Conservation (phyloP, 345 rosid genomes). For the Angophora floribunda region DNA sequence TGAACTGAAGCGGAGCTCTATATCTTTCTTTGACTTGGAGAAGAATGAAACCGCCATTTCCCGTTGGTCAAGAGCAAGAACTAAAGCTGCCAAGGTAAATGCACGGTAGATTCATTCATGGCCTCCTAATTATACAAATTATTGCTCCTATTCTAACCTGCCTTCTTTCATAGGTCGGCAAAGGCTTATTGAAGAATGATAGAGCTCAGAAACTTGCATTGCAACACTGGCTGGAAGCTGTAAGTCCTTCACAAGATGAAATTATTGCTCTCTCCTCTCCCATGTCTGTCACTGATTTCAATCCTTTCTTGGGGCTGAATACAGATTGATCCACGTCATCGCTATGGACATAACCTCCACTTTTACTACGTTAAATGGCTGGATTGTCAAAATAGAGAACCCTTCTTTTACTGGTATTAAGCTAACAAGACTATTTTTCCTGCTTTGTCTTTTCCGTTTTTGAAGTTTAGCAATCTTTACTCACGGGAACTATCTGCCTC, state of each 20-base stretch:
- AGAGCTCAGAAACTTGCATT: slow-evolving; percentile 74
- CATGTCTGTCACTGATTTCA: slow-evolving; percentile 1
- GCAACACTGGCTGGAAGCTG: slow-evolving; percentile 99
- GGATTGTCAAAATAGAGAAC: slow-evolving; percentile 79
- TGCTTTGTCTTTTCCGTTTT: not conserved
- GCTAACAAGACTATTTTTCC: not conserved
- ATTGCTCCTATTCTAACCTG: not conserved
- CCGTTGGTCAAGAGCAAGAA: slow-evolving; percentile 96
- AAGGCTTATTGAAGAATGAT: slow-evolving; percentile 86
- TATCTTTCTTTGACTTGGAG: slow-evolving; percentile 82
- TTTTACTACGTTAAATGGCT: slow-evolving; percentile 77
- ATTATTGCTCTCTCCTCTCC: not conserved
- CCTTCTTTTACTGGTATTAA: slow-evolving; percentile 95
- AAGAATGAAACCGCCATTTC: slow-evolving; percentile 93
- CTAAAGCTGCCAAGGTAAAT: slow-evolving; percentile 68
- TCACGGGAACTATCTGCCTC: not conserved
- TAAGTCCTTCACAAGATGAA: slow-evolving; percentile 21
- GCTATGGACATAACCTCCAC: slow-evolving; percentile 89
- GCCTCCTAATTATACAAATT: not conserved
- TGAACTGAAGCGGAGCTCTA: slow-evolving; percentile 76
- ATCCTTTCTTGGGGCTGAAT: not conserved
- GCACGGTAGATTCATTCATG: not conserved
- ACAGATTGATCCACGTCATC: slow-evolving; percentile 96
- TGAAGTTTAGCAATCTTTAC: not conserved
- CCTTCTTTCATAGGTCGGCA: slow-evolving; percentile 49